Conservation (phyloP, 768 basidiomycete species). For the Mycena albidolilacea region DNA sequence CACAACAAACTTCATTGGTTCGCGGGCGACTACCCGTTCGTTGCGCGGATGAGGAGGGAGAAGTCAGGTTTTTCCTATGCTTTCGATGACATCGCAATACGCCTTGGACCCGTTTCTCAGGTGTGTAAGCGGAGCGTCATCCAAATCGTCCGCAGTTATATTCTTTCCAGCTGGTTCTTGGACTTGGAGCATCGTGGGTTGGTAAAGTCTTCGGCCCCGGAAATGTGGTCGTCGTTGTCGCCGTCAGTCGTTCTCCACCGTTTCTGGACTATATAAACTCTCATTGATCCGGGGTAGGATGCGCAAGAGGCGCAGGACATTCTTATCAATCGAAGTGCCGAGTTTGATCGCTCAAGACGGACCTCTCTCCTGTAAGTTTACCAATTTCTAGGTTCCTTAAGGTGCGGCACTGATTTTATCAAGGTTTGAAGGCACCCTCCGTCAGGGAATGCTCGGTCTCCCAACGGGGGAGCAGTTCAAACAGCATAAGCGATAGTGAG, state of each 20-base stretch:
- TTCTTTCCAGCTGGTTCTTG: conserved; percentile 8
- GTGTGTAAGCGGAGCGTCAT: neutral
- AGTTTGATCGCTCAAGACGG: conserved; percentile 22
- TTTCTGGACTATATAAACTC: neutral
- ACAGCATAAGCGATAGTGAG: conserved; percentile 26
- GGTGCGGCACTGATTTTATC: neutral
- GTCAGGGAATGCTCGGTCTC: conserved; percentile 18
- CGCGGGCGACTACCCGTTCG: conserved; percentile 18
- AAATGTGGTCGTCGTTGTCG: conserved; percentile 15
- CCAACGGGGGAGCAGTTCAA: conserved; percentile 20
- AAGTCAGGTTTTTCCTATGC: conserved; percentile 14
- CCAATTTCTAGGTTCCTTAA: neutral
- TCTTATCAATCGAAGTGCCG: conserved; percentile 19
- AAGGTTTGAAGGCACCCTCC: conserved; percentile 19
- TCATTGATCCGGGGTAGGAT: neutral
- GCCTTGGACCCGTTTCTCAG: conserved; percentile 27
- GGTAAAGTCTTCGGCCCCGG: conserved; percentile 8
- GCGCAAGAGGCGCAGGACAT: conserved; percentile 27
- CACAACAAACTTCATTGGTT: conserved; percentile 28
- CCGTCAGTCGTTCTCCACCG: neutral
- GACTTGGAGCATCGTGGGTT: conserved; percentile 20
- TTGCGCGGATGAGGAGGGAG: conserved; percentile 10
- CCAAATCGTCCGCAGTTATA: neutral
- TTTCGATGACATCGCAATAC: conserved; percentile 25
- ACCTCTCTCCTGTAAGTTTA: conserved; percentile 4